Evolutionary conservation across 768 basidiomycete genomes (phyloP).

Genomic region (Podaxis pistillaris): DNA sequence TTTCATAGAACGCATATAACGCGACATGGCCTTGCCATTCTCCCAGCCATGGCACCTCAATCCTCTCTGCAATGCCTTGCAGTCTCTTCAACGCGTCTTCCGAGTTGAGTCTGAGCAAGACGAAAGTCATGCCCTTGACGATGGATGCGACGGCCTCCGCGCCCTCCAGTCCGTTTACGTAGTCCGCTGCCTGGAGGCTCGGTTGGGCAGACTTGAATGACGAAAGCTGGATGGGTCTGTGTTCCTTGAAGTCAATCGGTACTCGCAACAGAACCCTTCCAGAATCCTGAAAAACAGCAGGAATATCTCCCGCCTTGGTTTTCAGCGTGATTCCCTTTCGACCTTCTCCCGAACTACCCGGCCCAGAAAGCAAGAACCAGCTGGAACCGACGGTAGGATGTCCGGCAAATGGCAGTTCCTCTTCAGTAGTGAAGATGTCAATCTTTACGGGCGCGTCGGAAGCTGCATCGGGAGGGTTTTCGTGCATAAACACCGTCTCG

Average conservation of each 20-base stretch:
- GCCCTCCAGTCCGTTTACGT: slow-evolving; percentile 32
- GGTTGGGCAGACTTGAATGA: slow-evolving; percentile 29
- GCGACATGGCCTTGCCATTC: slow-evolving; percentile 39
- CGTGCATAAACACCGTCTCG: slow-evolving; percentile 46
- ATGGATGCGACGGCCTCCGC: slow-evolving; percentile 38
- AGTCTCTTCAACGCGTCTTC: slow-evolving; percentile 36
- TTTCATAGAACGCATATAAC: slow-evolving; percentile 35
- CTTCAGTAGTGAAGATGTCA: slow-evolving; percentile 39
- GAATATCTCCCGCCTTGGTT: slow-evolving; percentile 43
- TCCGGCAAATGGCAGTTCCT: slow-evolving; percentile 44
- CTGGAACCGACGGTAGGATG: slow-evolving; percentile 45
- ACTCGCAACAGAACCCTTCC: slow-evolving; percentile 34
- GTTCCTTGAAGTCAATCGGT: slow-evolving; percentile 41
- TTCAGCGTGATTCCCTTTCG: slow-evolving; percentile 27
- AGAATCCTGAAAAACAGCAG: slow-evolving; percentile 25
- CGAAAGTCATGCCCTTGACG: slow-evolving; percentile 47
- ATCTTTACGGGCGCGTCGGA: slow-evolving; percentile 26
- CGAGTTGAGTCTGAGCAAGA: slow-evolving; percentile 35
- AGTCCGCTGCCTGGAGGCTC: slow-evolving; percentile 30
- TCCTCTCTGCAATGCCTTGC: slow-evolving; percentile 24
- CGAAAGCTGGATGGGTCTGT: slow-evolving; percentile 25
- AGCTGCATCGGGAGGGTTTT: slow-evolving; percentile 15
- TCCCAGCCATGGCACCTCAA: slow-evolving; percentile 29
- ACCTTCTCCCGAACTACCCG: slow-evolving; percentile 15
- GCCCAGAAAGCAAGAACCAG: slow-evolving; percentile 35